These are phyloP conservation scores for Ballota nigra DNA, from an alignment of 257 asterid species.

Conservation along the genomic window DNA sequence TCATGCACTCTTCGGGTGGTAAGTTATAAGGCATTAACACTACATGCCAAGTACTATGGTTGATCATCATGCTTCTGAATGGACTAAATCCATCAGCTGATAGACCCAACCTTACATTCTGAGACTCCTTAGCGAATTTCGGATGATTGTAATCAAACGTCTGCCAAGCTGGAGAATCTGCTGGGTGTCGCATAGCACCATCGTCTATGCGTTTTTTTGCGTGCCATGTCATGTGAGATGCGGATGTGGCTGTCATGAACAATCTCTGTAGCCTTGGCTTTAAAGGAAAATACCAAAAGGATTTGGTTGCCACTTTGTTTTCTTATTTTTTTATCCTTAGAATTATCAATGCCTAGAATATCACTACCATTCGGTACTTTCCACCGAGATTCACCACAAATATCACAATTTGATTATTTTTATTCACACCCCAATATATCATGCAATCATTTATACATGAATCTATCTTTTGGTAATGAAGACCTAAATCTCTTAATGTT, in stretches of 20 bases:
- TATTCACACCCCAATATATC: neutral
- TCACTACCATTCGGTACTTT: neutral
- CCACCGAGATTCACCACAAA: neutral
- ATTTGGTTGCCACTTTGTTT: neutral
- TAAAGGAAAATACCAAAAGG: neutral
- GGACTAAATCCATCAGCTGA: neutral
- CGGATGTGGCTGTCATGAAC: neutral
- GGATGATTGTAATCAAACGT: neutral
- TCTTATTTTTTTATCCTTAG: neutral
- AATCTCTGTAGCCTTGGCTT: neutral
- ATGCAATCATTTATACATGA: neutral
- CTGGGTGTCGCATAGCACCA: neutral
- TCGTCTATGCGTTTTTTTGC: neutral
- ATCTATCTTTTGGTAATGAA: neutral
- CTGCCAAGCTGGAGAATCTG: neutral
- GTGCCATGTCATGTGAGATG: neutral
- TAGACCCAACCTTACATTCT: neutral
- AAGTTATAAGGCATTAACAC: neutral
- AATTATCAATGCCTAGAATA: neutral
- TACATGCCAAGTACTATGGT: neutral
- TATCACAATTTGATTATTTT: neutral
- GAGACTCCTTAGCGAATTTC: neutral
- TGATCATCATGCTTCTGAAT: neutral
- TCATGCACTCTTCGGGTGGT: neutral
- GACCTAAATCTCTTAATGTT: neutral